A percentile compares a stretch with the other conserved stretches of the same genome.
These are phyloP conservation scores for Rhododendron vialii DNA, from an alignment of 148 eudicot species.

Conservation along the genomic window DNA sequence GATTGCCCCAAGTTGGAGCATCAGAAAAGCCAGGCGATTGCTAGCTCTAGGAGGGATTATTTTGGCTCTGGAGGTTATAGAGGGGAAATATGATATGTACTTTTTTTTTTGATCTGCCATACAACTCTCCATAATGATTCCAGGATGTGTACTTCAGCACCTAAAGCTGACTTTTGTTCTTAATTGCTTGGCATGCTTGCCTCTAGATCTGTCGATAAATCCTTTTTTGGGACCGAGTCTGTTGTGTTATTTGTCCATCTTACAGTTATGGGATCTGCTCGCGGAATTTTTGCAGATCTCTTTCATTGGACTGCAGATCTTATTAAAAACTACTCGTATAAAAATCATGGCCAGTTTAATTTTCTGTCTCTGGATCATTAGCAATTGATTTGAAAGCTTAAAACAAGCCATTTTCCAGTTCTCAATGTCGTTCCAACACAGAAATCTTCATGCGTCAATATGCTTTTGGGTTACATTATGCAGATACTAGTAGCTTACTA, in stretches of 20 bases:
- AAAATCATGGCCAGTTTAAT: neutral
- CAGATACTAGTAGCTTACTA: neutral
- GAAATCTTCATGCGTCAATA: too few species aligned
- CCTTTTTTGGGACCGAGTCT: neutral
- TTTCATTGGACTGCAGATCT: neutral
- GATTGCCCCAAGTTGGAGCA: conserved; percentile 85
- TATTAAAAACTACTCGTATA: neutral
- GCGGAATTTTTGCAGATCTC: neutral
- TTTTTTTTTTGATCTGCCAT: neutral
- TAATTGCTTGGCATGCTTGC: neutral
- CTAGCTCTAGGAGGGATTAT: conserved; percentile 68
- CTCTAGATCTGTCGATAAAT: neutral
- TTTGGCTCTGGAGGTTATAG: conserved; percentile 86
- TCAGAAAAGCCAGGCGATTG: conserved; percentile 64
- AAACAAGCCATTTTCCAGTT: neutral
- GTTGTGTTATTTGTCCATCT: neutral
- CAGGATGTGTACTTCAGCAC: neutral
- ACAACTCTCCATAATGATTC: too few species aligned
- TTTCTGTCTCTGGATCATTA: neutral
- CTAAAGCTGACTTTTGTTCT: neutral
- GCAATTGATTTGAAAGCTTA: neutral
- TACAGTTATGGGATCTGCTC: neutral
- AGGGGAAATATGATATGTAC: conserved; percentile 57
- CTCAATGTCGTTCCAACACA: neutral
- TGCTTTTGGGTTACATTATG: neutral